A percentile compares a stretch with the other conserved stretches of the same genome.
Evolutionary conservation across 208 protist species (phyloP).

Genomic region (Chromosphaera perkinsii): DNA sequence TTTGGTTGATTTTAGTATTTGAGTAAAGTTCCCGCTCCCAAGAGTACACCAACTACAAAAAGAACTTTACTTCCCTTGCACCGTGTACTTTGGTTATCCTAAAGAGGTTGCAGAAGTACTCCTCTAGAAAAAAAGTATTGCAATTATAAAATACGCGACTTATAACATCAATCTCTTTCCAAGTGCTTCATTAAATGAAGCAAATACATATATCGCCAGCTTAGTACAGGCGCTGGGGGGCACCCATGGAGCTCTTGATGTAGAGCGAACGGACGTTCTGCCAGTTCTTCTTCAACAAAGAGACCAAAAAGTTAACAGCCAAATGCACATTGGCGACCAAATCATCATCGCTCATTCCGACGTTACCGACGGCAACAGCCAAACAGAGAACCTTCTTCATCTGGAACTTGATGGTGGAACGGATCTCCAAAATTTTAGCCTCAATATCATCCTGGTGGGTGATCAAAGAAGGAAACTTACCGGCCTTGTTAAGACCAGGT

Average conservation of each 20-base stretch:
- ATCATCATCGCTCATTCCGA: slow-evolving; percentile 88
- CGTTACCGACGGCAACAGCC: slow-evolving; percentile 90
- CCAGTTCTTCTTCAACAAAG: slow-evolving; percentile 99
- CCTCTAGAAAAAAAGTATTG: too few species aligned
- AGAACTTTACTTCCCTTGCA: too few species aligned
- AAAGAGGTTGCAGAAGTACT: too few species aligned
- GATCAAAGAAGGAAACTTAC: slow-evolving; percentile 96
- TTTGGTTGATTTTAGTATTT: too few species aligned
- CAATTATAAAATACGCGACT: too few species aligned
- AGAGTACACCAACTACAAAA: too few species aligned
- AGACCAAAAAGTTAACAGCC: slow-evolving; percentile 97
- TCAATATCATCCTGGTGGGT: slow-evolving; percentile 78
- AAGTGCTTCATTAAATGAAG: too few species aligned
- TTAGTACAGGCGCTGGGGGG: slow-evolving; percentile 93
- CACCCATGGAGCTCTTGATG: slow-evolving; percentile 98
- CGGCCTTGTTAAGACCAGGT: slow-evolving; percentile 96
- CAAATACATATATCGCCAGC: neutral
- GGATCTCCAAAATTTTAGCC: slow-evolving; percentile 85
- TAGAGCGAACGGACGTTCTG: slow-evolving; percentile 98
- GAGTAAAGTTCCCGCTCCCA: too few species aligned
- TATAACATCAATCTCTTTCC: too few species aligned
- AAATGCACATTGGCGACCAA: slow-evolving; percentile 86
- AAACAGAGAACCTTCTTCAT: slow-evolving; percentile 98
- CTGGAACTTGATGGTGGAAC: slow-evolving; percentile 95
- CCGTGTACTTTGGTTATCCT: too few species aligned